Base-by-base conservation (phyloP, 129 eudicot genomes). In the Helichrysum umbraculigerum region DNA sequence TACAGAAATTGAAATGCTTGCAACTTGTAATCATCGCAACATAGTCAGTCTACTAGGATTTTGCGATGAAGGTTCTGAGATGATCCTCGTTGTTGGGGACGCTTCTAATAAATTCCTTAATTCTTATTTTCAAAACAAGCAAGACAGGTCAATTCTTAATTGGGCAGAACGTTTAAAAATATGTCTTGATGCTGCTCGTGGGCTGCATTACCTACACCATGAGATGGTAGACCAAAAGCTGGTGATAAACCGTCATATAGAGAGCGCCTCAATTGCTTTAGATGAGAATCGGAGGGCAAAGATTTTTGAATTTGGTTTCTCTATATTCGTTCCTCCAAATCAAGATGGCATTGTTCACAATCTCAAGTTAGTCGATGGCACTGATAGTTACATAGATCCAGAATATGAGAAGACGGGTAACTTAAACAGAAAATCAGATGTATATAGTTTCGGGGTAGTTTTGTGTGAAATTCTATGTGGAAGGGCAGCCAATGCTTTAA, bases 1-100 rank as follows among this genome's bases (percentile, higher is more conserved):
- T 66, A 39, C 25, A n/a, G 47, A 66, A 35, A 6, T 66, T 35
- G 51, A 66, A 33, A 66, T 66, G 44, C 71, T 66, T 34, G 29
- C 34, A 4, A 66, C 50, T 66, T 34, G 50, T 66, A 66, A 66
- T 22, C 44, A 66, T 66, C 51, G 50, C 14, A 66, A 34, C 52
- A 66, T 35, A 35, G 51, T 16, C 12, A 33, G 1, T 35, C 71
- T 66, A 20, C 51, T 66, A 7, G 71, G 71, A 66, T 66, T 66
- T 66, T 66, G 71, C 17, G 50, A 66, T 34, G 71, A 66, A 66
- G 29, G 47, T 65, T 25, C 70, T 33, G 30, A 65, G 8, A 33
- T 12, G 44, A 15, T 65, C 20, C 70, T 65, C 25, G 70, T 65
- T 37, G 11, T 17, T 32, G 70, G 33, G 70, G 21, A 65, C 33